A percentile compares a stretch with the other conserved stretches of the same genome.
These are phyloP conservation scores for Omphalotus olearius DNA, from an alignment of 1,284 basidiomycete genomes.

Conservation along the genomic window DNA sequence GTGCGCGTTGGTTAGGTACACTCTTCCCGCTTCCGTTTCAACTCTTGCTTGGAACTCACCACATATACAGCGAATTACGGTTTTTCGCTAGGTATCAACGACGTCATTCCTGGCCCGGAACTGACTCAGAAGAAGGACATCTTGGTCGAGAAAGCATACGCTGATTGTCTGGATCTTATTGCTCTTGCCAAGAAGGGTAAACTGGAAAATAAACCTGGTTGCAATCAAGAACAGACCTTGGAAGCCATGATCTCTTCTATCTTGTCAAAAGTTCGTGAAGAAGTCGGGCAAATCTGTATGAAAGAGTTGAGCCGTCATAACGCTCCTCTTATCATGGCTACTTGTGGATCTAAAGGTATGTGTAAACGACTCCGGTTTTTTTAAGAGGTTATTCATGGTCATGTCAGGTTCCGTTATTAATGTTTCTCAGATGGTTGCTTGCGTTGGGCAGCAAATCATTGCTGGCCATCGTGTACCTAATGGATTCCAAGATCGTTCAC, in stretches of 20 bases:
- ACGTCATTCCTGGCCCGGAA: constrained; percentile 92
- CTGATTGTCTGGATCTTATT: constrained; percentile 85
- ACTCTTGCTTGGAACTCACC: background rate
- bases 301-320: constrained; percentile 94
- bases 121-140: constrained; percentile 81
- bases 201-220: constrained; percentile 94
- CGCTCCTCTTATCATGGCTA: constrained; percentile 98
- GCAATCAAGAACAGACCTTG: constrained; percentile 95
- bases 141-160: constrained; percentile 88
- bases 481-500: constrained; percentile 98
- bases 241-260: constrained; percentile 95
- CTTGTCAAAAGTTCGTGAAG: constrained; percentile 91
- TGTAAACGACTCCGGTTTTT: constrained; percentile 1
- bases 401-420: constrained; percentile 92
- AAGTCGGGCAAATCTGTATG: constrained; percentile 98
- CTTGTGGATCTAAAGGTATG: constrained; percentile 95
- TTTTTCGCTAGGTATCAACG: constrained; percentile 98
- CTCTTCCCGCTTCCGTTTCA: constrained; percentile 11
- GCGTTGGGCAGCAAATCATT: constrained; percentile 99
- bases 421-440: constrained; percentile 99
- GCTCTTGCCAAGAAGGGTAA: constrained; percentile 88
- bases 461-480: constrained; percentile 97
- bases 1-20: constrained; percentile 89
- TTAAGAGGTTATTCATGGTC: background rate
- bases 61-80: constrained; percentile 80